Conservation (phyloP, 768 basidiomycete genomes). For the Agrocybe pediades region DNA sequence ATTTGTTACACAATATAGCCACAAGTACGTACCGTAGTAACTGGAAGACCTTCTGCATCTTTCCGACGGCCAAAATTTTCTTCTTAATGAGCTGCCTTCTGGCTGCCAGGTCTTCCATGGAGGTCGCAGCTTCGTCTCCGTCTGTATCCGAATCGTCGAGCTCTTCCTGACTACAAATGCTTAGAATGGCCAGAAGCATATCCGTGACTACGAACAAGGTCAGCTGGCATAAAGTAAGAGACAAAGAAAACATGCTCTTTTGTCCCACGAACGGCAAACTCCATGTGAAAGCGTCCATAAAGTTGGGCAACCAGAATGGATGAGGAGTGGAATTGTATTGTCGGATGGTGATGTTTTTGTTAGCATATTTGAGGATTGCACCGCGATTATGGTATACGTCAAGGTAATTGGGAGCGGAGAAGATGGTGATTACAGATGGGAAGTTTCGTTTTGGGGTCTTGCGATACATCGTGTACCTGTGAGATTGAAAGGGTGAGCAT, state of each 20-base stretch:
- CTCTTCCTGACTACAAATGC: constrained; percentile 93
- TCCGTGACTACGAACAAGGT: constrained; percentile 72
- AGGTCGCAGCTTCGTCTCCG: constrained; percentile 36
- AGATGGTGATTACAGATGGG: constrained; percentile 96
- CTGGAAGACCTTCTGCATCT: constrained; percentile 95
- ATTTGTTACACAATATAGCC: not conserved
- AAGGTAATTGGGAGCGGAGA: constrained; percentile 95
- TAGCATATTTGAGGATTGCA: constrained; percentile 95
- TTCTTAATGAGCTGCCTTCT: constrained; percentile 93
- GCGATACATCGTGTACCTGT: constrained; percentile 89
- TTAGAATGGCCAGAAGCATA: constrained; percentile 94
- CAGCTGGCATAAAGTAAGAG: constrained; percentile 4
- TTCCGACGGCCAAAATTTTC: constrained; percentile 96
- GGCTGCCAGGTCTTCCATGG: constrained; percentile 55
- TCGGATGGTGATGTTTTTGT: constrained; percentile 94
- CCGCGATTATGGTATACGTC: constrained; percentile 97
- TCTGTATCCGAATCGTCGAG: constrained; percentile 60
- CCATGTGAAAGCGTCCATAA: constrained; percentile 99
- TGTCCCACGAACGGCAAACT: constrained; percentile 95
- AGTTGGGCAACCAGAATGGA: constrained; percentile 95
- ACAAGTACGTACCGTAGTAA: constrained; percentile 70
- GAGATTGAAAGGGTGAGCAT: not conserved
- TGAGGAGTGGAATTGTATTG: constrained; percentile 83
- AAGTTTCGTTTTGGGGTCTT: constrained; percentile 95
- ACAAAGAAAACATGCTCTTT: constrained; percentile 68